Conservation (phyloP, 2,329 filamentous ascomycete genomes). For the Trichophyton verrucosum region DNA sequence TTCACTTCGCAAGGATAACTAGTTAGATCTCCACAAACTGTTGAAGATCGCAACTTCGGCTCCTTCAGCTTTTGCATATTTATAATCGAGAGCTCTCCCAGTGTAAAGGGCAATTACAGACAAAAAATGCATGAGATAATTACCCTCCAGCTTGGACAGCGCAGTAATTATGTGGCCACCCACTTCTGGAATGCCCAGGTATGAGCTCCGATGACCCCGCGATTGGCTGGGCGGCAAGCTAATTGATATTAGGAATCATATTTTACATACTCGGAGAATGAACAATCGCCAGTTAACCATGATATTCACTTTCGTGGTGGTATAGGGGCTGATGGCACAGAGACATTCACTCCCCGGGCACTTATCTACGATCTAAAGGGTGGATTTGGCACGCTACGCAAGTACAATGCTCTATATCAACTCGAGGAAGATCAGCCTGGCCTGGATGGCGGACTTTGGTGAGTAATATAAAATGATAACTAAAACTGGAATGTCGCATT, state of each 20-base stretch:
- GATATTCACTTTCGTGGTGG: slow-evolving; percentile 82
- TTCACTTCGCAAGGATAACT: background rate
- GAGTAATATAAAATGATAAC: slow-evolving; percentile 10
- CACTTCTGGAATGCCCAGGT: slow-evolving; percentile 98
- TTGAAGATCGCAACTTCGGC: background rate
- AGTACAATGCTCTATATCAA: slow-evolving; percentile 81
- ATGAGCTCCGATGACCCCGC: slow-evolving; percentile 6
- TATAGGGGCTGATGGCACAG: slow-evolving; percentile 65
- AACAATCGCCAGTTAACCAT: slow-evolving; percentile 59
- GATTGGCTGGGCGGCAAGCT: background rate
- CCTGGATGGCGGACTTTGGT: slow-evolving; percentile 35
- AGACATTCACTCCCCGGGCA: slow-evolving; percentile 85
- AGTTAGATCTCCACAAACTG: background rate
- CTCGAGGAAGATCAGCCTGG: slow-evolving; percentile 25
- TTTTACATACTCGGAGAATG: slow-evolving; percentile 68
- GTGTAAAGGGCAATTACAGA: background rate
- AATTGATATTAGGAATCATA: slow-evolving; percentile 65
- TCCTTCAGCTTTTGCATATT: background rate
- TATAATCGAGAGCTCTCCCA: background rate
- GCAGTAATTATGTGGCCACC: slow-evolving; percentile 83
- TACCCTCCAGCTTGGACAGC: slow-evolving; percentile 83
- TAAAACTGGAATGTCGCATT: background rate
- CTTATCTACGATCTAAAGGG: slow-evolving; percentile 93
- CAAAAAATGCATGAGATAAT: slow-evolving; percentile 78
- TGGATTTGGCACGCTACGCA: slow-evolving; percentile 75